Base-by-base conservation (phyloP, 1,139 yeast species). In the Neolecta irregularis region DNA sequence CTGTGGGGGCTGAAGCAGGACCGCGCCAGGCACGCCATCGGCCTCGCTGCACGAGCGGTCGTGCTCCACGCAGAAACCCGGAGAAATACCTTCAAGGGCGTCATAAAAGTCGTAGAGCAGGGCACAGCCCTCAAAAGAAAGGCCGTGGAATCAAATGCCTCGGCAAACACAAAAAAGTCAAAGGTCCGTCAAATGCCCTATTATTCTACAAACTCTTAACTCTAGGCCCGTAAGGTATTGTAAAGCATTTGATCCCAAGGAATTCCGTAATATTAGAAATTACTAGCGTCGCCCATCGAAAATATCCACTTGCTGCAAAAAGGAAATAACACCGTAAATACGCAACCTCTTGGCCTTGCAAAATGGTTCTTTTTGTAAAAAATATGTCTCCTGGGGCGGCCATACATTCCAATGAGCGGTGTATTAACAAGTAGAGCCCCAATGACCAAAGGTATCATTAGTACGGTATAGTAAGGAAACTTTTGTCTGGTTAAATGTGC, bases 21-120 rank as follows among this genome's bases (percentile, higher is more conserved):
- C 48, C 61, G 76, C 37, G 72, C 85, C 20, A 64, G 71, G 30
- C 66, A 67, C 29, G 68, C 79, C 20, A 62, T 78, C 37, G 64
- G 67, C 12, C 67, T 65, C 30, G 67, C 67, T 45, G 71, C 92
- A 0, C 69, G 71, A 32, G 60, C 65, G 24, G 91, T 68, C 0
- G 59, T 81, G 39, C 58, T 77, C 26, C 75, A 67, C 47, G 93
- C 93, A 1, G 62, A 80, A 45, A 58, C 83, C 44, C 64, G 94
- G 43, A 58, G 66, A 21, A 69, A 70, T 48, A 71, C 83, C 41
- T 74, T 53, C 41, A 55, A 54, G 35, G 60, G 55, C 36, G 55
- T 52, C 7, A 46, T 56, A 19, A 47, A 42, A 34, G 35, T 46
- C 6, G 37, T 32, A n/a, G 42, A 15, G 17, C n/a, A n/a, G n/a